phyloP scores from a whole-genome alignment of 495 filamentous ascomycete species.

The Penicillium bialowiezense region DNA sequence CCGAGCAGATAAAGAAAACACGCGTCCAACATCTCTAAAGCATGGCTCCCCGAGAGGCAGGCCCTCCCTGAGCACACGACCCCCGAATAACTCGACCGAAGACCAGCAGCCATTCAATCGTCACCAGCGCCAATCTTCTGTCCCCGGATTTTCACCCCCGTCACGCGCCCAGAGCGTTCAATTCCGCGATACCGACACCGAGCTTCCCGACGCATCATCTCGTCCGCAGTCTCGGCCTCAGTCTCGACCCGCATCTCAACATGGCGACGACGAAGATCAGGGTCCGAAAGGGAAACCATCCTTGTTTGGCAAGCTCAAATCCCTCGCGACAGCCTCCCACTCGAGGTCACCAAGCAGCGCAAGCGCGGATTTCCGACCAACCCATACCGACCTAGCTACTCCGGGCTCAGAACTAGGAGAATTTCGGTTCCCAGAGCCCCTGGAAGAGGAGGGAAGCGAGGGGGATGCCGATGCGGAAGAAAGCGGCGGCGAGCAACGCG shows the following conservation, averaged over 20 bases:
- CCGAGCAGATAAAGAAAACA: slow-evolving; percentile 19
- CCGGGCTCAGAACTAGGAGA: slow-evolving; percentile 50
- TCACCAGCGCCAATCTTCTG: slow-evolving; percentile 26
- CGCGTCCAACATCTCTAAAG: slow-evolving; percentile 17
- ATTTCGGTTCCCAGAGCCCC: slow-evolving; percentile 50
- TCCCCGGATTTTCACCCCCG: slow-evolving; percentile 38
- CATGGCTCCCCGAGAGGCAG: slow-evolving; percentile 21
- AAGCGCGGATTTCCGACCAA: slow-evolving; percentile 28
- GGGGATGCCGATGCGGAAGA: slow-evolving; percentile 79
- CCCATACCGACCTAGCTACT: slow-evolving; percentile 29
- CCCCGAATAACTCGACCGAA: slow-evolving; percentile 27
- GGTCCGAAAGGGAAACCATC: slow-evolving; percentile 55
- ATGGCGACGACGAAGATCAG: slow-evolving; percentile 52
- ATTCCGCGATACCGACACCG: slow-evolving; percentile 53
- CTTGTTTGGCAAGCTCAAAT: slow-evolving; percentile 66
- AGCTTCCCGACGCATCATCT: slow-evolving; percentile 38
- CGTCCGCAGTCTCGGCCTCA: slow-evolving; percentile 53
- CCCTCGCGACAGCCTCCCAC: slow-evolving; percentile 49
- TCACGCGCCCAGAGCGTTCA: slow-evolving; percentile 61
- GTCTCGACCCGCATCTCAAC: slow-evolving; percentile 39
- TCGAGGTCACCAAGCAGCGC: slow-evolving; percentile 43
- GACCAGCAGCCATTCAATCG: slow-evolving; percentile 16
- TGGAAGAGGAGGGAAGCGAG: slow-evolving; percentile 63
- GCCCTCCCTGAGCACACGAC: slow-evolving; percentile 27
- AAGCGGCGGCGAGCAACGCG: slow-evolving; percentile 47